A percentile compares a stretch with the other conserved stretches of the same genome.
phyloP scores from a whole-genome alignment of 805 yeast species.

The Candida orba region DNA sequence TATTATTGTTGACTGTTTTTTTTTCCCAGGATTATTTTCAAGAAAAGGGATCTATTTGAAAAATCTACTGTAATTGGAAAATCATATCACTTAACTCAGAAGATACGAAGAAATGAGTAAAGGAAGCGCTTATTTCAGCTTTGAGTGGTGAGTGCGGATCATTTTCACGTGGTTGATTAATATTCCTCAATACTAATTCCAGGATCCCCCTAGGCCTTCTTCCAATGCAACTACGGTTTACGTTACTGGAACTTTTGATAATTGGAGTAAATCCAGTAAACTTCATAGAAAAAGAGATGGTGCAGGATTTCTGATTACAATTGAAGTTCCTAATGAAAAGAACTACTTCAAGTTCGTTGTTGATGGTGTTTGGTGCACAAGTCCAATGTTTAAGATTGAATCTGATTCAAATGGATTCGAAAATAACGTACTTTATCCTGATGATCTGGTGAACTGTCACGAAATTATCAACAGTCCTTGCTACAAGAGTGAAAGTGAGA shows the following conservation, averaged over 20 bases:
- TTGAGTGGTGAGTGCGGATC: not conserved
- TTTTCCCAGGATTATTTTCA: too few relatives aligned
- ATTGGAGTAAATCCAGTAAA: constrained; percentile 43
- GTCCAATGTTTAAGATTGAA: constrained; percentile 31
- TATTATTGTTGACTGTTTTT: too few relatives aligned
- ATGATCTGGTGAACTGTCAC: constrained; percentile 16
- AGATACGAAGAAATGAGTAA: not conserved
- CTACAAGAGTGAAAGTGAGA: constrained; percentile 18
- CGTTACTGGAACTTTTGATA: constrained; percentile 54
- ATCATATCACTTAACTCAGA: not conserved
- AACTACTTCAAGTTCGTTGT: constrained; percentile 49
- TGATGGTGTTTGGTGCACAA: constrained; percentile 48
- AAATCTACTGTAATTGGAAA: not conserved
- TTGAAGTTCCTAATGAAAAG: constrained; percentile 33
- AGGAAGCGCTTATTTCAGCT: not conserved
- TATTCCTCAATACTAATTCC: not conserved
- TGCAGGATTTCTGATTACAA: constrained; percentile 34
- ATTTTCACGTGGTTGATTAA: not conserved
- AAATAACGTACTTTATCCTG: constrained; percentile 41
- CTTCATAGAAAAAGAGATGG: constrained; percentile 34
- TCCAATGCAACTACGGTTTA: constrained; percentile 32
- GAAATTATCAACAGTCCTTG: constrained; percentile 1
- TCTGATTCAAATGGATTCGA: constrained; percentile 38
- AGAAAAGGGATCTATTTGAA: not conserved
- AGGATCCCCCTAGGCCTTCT: constrained; percentile 23